Evolutionary conservation across 495 filamentous ascomycete genomes (phyloP), one percentile per base, ranked within the genome.

Genomic region (Penicillium pulvis): DNA sequence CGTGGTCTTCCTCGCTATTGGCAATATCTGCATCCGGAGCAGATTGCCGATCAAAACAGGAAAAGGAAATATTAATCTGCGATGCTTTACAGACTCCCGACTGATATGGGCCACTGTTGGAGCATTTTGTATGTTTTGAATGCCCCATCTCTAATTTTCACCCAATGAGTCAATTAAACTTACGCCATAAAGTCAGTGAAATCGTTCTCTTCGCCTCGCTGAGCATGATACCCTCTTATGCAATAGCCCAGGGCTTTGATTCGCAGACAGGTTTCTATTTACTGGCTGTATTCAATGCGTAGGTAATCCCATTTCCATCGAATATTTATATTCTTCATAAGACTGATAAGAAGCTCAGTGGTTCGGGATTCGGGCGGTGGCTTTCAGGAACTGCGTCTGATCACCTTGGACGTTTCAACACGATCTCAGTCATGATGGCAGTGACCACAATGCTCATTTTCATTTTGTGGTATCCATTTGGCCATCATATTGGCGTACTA

Each of bases 301-400:
- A 55, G 28, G 57, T 50, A 8, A 9, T 9, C 3, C 11, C 33
- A 9, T 8, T 35, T 35, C 33, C 33, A 1, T 12, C 7, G 54
- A 55, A 23, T 2, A 43, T 17, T 12, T 43, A 2, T 2, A 43
- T 20, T 26, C 19, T 23, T 51, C 14, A 16, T 16, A 36, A 16
- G 4, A 55, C 59, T 57, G 39, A 58, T 20, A 31, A 14, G 10
- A 24, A 33, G 9, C 33, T 8, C 39, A 72, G 65, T 12, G 61
- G 58, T 46, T 69, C 64, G 24, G 63, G 53, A 20, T 48, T 88
- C 45, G 89, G 89, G 5, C 81, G 90, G 31, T 86, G 88, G 51
- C 57, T 88, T 4, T 86, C 87, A 5, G 88, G 87, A 23, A 79
- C 82, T 54, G 58, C 86, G 17, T 88, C 84, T 24, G 90, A 93